Evolutionary conservation across 352 stramenopile genomes (phyloP), one percentile per base, ranked within the genome.

Genomic region (Globisporangium barbulae): DNA sequence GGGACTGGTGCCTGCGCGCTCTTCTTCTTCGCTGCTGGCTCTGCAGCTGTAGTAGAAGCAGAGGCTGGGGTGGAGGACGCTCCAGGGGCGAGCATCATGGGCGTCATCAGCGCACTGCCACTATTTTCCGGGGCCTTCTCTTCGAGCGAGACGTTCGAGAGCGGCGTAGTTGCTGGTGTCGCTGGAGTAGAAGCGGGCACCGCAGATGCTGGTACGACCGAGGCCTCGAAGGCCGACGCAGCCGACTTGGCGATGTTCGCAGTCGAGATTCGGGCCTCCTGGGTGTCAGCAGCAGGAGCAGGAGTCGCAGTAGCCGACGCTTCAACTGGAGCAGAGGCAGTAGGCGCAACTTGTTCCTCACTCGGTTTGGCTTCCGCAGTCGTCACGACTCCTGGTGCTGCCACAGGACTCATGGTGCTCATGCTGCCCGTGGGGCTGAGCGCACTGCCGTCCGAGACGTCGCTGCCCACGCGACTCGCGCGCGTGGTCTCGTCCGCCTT

Each of bases 401-500:
- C 49, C 47, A 28, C n/a, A 1, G 61, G 54, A 42, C 47, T 61
- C 31, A 30, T 30, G 22, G 58, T 63, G 65, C 47, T 61, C 41
- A 28, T 35, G 22, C 54, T 63, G 63, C 66, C 73, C 6, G 73
- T 73, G 1, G 78, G 81, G 39, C 77, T 90, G 35, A 75, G 63
- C 45, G 74, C 69, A 31, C 83, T 74, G 25, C 77, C 66, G 19
- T 86, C 73, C 3, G 81, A 83, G 22, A 60, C 77, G 59, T 85
- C 75, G 47, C 74, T 85, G 35, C 77, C 65, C n/a, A 81, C 63
- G 25, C 72, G 67, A 22, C 78, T 75, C 28, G 76, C 68, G 31
- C 39, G 76, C 2, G 68, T 53, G 7, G 78, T 49, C 58, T 89
- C 67, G 44, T 89, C 76, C n/a, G 70, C 65, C 69, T 90, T 90